These are phyloP conservation scores for Collybia sordida DNA, from an alignment of 768 basidiomycete genomes.

Conservation along the genomic window DNA sequence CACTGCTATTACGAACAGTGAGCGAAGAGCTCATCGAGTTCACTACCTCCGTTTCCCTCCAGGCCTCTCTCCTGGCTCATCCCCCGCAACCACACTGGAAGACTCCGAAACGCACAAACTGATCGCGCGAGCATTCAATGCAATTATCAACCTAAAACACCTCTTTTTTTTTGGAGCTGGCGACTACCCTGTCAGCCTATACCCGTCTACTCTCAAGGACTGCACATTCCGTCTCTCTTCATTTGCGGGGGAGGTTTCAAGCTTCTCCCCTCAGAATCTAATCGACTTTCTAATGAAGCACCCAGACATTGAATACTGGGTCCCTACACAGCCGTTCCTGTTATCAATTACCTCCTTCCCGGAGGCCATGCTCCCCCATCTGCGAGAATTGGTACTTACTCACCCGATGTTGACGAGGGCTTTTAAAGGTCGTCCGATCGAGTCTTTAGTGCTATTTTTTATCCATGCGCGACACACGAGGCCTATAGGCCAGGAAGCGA, in stretches of 20 bases:
- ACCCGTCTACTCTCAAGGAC: conserved; percentile 2
- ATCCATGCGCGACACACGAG: neutral
- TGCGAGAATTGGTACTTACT: neutral
- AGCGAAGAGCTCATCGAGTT: no score
- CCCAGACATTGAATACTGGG: conserved; percentile 6
- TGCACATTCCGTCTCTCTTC: conserved; percentile 3
- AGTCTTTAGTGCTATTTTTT: neutral
- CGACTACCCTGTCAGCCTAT: neutral
- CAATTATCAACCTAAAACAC: conserved; percentile 9
- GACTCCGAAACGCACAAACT: neutral
- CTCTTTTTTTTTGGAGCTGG: neutral
- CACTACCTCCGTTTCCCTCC: no score
- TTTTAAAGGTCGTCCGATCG: neutral
- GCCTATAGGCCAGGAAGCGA: neutral
- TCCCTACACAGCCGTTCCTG: conserved; percentile 1
- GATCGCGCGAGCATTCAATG: conserved; percentile 3
- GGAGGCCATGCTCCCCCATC: neutral
- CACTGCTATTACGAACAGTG: no score
- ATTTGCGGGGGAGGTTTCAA: neutral
- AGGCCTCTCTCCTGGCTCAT: no score
- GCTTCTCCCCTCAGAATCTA: neutral
- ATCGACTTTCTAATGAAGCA: neutral
- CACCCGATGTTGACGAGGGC: neutral
- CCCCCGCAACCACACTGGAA: no score
- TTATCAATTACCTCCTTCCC: neutral